A percentile compares a stretch with the other conserved stretches of the same genome.
Evolutionary conservation across 2,329 filamentous ascomycete genomes (phyloP).

Genomic region (Pezicula radicicola): DNA sequence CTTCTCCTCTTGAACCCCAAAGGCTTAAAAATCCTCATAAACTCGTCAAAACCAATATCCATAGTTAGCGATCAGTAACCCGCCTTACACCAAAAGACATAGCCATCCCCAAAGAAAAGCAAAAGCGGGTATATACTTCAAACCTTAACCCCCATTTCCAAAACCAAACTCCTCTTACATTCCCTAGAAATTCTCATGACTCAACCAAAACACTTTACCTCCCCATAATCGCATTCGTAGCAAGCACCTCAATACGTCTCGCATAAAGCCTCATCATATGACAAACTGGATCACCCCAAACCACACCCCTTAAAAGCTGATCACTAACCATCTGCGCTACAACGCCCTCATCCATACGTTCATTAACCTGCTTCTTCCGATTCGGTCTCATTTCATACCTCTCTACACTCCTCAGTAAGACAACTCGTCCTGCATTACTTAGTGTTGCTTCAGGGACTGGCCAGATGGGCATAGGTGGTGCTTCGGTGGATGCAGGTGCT

Average conservation of each 20-base stretch:
- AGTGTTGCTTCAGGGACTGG: slow-evolving; percentile 62
- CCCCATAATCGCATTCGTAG: slow-evolving; percentile 61
- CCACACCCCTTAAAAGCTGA: slow-evolving; percentile 61
- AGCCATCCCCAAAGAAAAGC: background rate
- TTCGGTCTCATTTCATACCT: slow-evolving; percentile 33
- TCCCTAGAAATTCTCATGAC: slow-evolving; percentile 7
- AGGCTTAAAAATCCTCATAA: too few relatives aligned
- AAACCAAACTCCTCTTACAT: background rate
- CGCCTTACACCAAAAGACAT: too few relatives aligned
- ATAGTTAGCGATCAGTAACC: too few relatives aligned
- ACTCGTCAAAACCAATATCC: too few relatives aligned
- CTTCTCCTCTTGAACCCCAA: too few relatives aligned
- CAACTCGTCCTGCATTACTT: slow-evolving; percentile 66
- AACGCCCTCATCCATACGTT: slow-evolving; percentile 55
- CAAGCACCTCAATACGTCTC: slow-evolving; percentile 66
- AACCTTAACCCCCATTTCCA: background rate
- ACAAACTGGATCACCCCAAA: slow-evolving; percentile 80
- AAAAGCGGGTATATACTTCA: slow-evolving; percentile 1
- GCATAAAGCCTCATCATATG: slow-evolving; percentile 80
- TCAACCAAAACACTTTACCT: slow-evolving; percentile 4
- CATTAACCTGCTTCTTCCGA: slow-evolving; percentile 43
- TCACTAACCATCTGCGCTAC: slow-evolving; percentile 68
- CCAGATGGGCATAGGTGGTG: slow-evolving; percentile 47
- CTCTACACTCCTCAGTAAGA: slow-evolving; percentile 59
- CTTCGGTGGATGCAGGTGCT: slow-evolving; percentile 17